These are phyloP conservation scores for Thelonectria olida DNA, from an alignment of 2,329 filamentous ascomycete genomes.

Conservation along the genomic window DNA sequence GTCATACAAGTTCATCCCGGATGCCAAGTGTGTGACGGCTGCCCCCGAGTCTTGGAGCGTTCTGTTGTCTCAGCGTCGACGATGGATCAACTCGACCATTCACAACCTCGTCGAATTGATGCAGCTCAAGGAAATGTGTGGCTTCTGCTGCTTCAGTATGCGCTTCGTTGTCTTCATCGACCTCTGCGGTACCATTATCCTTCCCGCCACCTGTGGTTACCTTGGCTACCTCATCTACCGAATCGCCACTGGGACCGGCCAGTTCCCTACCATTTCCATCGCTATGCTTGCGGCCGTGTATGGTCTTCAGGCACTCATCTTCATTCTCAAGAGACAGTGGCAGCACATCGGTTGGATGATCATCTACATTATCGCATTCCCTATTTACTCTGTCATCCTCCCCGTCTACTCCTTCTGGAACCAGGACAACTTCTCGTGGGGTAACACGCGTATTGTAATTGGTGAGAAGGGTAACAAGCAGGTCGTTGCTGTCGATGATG, in stretches of 20 bases:
- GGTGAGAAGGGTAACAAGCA: slow-evolving; percentile 93
- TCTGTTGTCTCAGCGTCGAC: slow-evolving; percentile 93
- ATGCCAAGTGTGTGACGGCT: slow-evolving; percentile 92
- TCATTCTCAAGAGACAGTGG: slow-evolving; percentile 97
- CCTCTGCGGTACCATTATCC: slow-evolving; percentile 89
- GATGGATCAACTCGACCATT: slow-evolving; percentile 99
- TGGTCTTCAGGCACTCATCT: slow-evolving; percentile 94
- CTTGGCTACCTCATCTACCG: slow-evolving; percentile 87
- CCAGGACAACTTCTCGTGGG: slow-evolving; percentile 98
- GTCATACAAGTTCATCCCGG: slow-evolving; percentile 95
- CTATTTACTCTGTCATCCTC: slow-evolving; percentile 89
- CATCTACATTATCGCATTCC: slow-evolving; percentile 95
- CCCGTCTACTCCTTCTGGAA: slow-evolving; percentile 99
- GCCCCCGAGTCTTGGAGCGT: slow-evolving; percentile 95
- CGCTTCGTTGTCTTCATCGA: slow-evolving; percentile 96
- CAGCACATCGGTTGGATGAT: slow-evolving; percentile 99
- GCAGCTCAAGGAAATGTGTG: slow-evolving; percentile 91
- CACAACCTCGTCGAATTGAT: slow-evolving; percentile 95
- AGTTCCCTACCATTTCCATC: slow-evolving; percentile 87
- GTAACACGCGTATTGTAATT: slow-evolving; percentile 96
- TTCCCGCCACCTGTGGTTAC: slow-evolving; percentile 89
- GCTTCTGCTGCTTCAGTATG: slow-evolving; percentile 99
- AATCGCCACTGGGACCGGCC: slow-evolving; percentile 73
- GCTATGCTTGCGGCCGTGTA: slow-evolving; percentile 91
- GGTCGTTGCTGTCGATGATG: slow-evolving; percentile 85